Evolutionary conservation across 192 early-diverging fungal genomes (phyloP), one percentile per base, ranked within the genome.

Genomic region (Chytriomyces sp.): DNA sequence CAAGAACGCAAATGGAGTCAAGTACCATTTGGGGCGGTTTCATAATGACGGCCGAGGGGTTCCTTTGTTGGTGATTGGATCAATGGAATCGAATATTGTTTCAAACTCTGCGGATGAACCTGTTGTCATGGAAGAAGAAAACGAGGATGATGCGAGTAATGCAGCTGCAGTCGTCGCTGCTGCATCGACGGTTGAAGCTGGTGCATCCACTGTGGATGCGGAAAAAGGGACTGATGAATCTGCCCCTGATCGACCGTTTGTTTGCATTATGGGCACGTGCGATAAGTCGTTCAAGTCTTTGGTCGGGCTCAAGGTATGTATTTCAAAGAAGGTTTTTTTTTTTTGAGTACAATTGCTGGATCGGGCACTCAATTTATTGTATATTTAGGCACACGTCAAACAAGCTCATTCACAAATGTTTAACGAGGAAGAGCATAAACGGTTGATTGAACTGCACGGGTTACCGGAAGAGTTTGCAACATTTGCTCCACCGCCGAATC

Each of bases 1-100:
- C 86, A 98, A 98, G 83, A 97, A 98, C 82, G 92, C 95, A 50
- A 95, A 95, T 75, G 96, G 96, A 8, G 89, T 97, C 66, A 98
- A 98, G 82, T 97, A 98, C 82, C 97, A 97, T 81, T 92, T 96
- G 68, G 85, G 92, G 64, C 93, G 94, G 53, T 73, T 73, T 45
- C 71, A 73, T 43, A 20, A 18, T 6, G 71, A 73, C 23, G 71
- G 71, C 2, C 8, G 23, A 4, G 71, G 71, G 26, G 63, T 73
- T 73, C 71, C 71, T 5, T 8, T 61, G 18, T 46, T 73, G 26
- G 61, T 62, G 61, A 43, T 67, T 28, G 65, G 65, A 16, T 28
- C 43, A 46, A 11, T 67, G 43, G 65, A 18, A 18, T 28, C 13
- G 3, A 45, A 9, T 0, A 44, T 13, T 45, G 65, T 16, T 28